Percentiles rank a stretch among this genome's conserved stretches.
Evolutionary conservation across 768 basidiomycete genomes (phyloP).

Genomic region (Boletus sp.): DNA sequence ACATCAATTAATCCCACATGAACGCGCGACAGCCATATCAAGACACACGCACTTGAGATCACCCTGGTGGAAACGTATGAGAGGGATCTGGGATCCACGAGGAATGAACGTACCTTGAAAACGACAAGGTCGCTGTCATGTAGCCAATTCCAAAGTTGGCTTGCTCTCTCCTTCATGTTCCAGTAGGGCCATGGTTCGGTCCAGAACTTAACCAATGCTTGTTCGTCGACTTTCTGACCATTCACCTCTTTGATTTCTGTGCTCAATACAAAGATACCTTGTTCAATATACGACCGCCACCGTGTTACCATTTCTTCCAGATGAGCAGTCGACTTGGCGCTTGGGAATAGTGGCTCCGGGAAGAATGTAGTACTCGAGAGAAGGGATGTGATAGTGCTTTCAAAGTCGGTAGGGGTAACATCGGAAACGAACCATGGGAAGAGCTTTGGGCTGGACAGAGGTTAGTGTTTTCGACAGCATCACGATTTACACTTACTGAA

Average conservation of each 20-base stretch:
- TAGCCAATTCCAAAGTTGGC: slow-evolving; percentile 50
- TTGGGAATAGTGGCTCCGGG: slow-evolving; percentile 21
- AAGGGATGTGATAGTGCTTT: slow-evolving; percentile 52
- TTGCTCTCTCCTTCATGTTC: slow-evolving; percentile 59
- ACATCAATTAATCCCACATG: neutral
- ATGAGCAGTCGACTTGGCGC: slow-evolving; percentile 35
- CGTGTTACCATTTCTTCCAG: slow-evolving; percentile 62
- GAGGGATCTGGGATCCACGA: neutral
- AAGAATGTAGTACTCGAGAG: slow-evolving; percentile 59
- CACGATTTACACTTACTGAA: slow-evolving; percentile 65
- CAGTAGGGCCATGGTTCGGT: slow-evolving; percentile 75
- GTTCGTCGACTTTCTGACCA: slow-evolving; percentile 24
- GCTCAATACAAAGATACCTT: slow-evolving; percentile 70
- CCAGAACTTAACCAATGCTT: slow-evolving; percentile 56
- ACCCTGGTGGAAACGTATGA: slow-evolving; percentile 48
- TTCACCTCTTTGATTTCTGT: slow-evolving; percentile 30
- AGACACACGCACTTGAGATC: slow-evolving; percentile 76
- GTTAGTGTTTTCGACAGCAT: slow-evolving; percentile 8
- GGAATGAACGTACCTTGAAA: slow-evolving; percentile 61
- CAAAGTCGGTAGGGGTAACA: slow-evolving; percentile 86
- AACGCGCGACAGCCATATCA: neutral
- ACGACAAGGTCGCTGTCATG: slow-evolving; percentile 65
- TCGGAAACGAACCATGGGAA: slow-evolving; percentile 99
- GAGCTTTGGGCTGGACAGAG: slow-evolving; percentile 69
- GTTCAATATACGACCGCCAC: slow-evolving; percentile 70